Evolutionary conservation across 2,329 filamentous ascomycete genomes (phyloP).

Genomic region (Paracoccidioides lutzii): DNA sequence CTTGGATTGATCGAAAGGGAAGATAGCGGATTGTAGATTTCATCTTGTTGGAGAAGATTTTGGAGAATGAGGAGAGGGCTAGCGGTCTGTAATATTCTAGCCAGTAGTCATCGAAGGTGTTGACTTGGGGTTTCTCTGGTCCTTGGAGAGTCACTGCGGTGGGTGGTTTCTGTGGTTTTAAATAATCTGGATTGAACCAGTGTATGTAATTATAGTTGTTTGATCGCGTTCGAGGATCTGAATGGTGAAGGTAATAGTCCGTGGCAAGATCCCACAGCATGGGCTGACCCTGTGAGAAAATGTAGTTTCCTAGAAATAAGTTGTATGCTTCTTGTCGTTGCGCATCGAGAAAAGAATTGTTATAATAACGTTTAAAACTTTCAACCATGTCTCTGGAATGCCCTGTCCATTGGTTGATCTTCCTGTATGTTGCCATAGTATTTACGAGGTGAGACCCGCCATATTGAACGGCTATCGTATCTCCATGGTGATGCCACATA

Average conservation of each 20-base stretch:
- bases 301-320: slow-evolving; percentile 90
- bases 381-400: slow-evolving; percentile 98
- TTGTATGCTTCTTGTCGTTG: slow-evolving; percentile 98
- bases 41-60: slow-evolving; percentile 86
- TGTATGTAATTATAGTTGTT: slow-evolving; percentile 63
- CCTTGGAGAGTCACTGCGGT: slow-evolving; percentile 20
- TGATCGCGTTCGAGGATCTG: slow-evolving; percentile 62
- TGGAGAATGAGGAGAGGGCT: slow-evolving; percentile 75
- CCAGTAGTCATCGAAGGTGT: slow-evolving; percentile 87
- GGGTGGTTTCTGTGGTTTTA: slow-evolving; percentile 51
- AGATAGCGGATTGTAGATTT: slow-evolving; percentile 79
- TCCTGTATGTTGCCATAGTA: slow-evolving; percentile 97
- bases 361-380: slow-evolving; percentile 97
- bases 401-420: slow-evolving; percentile 97
- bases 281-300: slow-evolving; percentile 71
- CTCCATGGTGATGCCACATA: slow-evolving; percentile 96
- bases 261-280: slow-evolving; percentile 95
- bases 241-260: slow-evolving; percentile 92
- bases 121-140: slow-evolving; percentile 23
- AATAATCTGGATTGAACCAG: slow-evolving; percentile 68
- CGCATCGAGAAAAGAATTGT: slow-evolving; percentile 96
- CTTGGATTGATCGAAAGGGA: slow-evolving; percentile 53
- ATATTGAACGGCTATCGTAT: slow-evolving; percentile 95
- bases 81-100: slow-evolving; percentile 88
- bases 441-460: slow-evolving; percentile 96